Conservation (phyloP, 1,284 basidiomycete genomes). For the Puccinia coronata region DNA sequence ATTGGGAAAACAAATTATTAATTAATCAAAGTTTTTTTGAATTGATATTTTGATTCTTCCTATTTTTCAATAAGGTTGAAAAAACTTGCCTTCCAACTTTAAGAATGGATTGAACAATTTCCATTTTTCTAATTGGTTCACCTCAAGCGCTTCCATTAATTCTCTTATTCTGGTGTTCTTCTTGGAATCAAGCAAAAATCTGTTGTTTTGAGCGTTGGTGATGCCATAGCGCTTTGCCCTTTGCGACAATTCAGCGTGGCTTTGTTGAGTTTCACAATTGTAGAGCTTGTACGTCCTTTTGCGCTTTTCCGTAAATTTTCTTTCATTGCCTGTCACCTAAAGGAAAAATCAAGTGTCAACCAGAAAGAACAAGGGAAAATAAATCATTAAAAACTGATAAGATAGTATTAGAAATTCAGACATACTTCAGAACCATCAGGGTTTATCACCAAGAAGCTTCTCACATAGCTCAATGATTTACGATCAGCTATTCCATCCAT, state of each 20-base stretch:
- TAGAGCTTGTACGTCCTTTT: not conserved
- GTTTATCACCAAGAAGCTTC: no score
- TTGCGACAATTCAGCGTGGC: not conserved
- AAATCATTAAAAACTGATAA: not conserved
- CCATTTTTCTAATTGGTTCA: no score
- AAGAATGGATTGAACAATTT: no score
- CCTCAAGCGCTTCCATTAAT: not conserved
- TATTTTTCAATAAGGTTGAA: no score
- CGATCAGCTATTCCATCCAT: no score
- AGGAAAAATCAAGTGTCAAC: no score
- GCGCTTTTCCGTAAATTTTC: not conserved
- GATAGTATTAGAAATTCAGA: not conserved
- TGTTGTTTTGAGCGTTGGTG: not conserved
- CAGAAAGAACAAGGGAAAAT: not conserved
- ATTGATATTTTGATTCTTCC: no score
- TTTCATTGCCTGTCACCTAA: not conserved
- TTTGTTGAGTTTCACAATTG: not conserved
- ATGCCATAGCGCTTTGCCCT: not conserved
- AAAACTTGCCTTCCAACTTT: no score
- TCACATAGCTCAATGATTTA: no score
- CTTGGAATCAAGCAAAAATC: no score
- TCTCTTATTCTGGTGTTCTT: not conserved
- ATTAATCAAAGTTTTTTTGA: not conserved
- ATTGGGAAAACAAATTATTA: not conserved
- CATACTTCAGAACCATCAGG: not conserved